Base-by-base conservation (phyloP, 371 early-diverging fungal species). In the Ordospora pajunii region DNA sequence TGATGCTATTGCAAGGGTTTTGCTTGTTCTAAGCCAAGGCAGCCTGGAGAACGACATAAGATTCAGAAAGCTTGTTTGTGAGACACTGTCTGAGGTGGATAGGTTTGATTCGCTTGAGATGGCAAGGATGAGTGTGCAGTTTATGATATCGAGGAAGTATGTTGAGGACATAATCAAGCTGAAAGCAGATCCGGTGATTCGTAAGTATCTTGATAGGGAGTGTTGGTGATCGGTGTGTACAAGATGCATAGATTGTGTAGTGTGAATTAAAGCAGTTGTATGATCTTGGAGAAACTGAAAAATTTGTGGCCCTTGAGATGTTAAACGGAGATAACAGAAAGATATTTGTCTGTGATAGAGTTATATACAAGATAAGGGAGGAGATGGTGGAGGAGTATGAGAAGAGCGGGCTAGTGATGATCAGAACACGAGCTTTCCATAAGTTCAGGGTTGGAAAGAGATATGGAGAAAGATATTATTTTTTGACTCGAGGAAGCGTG, bases 51-150 rank as follows among this genome's bases (percentile, higher is more conserved):
- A 37, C 40, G 79, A 79, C 44, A 50, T 25, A 25, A 74, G 79
- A 45, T 68, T 79, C 43, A 22, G 67, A 52, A 40, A 52, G 19
- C 46, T 79, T 42, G 49, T 79, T 37, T 52, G 74, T 23, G 54
- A 70, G 22, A 71, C 79, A 14, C 17, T 79, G 12, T 14, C 52
- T 10, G 48, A 46, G 25, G 32, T 74, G 22, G 74, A 74, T 17
- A 64, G 27, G 2, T 79, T 53, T 37, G 49, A 69, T 22, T 66
- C 58, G 52, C 70, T 70, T 17, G 62, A 51, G 17, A 68, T 75
- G 42, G 32, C 67, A 12, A 69, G 50, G 53, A 65, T 79, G 54
- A 64, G 74, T 25, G 62, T 79, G n/a, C 71, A 79, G 42, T 67
- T 79, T 32, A 45, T 58, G 44, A 42, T 79, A 40, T 52, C 69